phyloP scores from a whole-genome alignment of 2,329 filamentous ascomycete species.

The Exophiala bonariae region DNA sequence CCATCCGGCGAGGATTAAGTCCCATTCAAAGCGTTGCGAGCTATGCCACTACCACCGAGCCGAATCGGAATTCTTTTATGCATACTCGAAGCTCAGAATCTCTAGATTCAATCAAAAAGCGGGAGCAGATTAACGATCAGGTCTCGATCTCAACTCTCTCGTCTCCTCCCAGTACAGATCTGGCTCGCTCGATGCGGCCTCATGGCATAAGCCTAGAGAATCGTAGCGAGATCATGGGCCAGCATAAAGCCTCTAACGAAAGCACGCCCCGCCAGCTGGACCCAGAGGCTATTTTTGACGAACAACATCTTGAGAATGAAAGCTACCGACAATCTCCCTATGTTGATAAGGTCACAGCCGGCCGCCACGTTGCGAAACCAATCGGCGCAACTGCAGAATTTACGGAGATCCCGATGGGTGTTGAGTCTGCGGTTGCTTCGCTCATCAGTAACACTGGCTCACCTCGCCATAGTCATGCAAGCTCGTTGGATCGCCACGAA shows the following conservation, averaged over 20 bases:
- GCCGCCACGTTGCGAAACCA: slow-evolving; percentile 69
- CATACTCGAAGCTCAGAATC: slow-evolving; percentile 56
- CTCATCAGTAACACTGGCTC: slow-evolving; percentile 54
- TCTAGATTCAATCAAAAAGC: slow-evolving; percentile 59
- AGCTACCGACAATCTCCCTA: slow-evolving; percentile 53
- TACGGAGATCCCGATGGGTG: slow-evolving; percentile 68
- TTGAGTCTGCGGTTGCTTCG: slow-evolving; percentile 90
- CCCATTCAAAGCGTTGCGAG: slow-evolving; percentile 92
- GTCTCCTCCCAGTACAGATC: slow-evolving; percentile 59
- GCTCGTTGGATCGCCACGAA: slow-evolving; percentile 30
- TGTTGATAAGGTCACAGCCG: slow-evolving; percentile 60
- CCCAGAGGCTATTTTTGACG: slow-evolving; percentile 48
- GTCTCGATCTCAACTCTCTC: slow-evolving; percentile 59
- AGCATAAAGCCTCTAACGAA: slow-evolving; percentile 31
- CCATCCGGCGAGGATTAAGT: slow-evolving; percentile 72
- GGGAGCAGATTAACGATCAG: slow-evolving; percentile 31
- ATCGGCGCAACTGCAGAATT: slow-evolving; percentile 74
- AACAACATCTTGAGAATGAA: slow-evolving; percentile 61
- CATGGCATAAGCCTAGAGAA: slow-evolving; percentile 55
- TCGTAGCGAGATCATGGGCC: slow-evolving; percentile 49
- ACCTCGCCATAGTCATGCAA: slow-evolving; percentile 17
- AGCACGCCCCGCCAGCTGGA: slow-evolving; percentile 22
- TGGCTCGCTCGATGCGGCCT: slow-evolving; percentile 51
- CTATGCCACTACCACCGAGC: slow-evolving; percentile 67
- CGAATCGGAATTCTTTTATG: slow-evolving; percentile 57